Base-by-base conservation (phyloP, 495 filamentous ascomycete genomes). In the Chaetomium fimeti region DNA sequence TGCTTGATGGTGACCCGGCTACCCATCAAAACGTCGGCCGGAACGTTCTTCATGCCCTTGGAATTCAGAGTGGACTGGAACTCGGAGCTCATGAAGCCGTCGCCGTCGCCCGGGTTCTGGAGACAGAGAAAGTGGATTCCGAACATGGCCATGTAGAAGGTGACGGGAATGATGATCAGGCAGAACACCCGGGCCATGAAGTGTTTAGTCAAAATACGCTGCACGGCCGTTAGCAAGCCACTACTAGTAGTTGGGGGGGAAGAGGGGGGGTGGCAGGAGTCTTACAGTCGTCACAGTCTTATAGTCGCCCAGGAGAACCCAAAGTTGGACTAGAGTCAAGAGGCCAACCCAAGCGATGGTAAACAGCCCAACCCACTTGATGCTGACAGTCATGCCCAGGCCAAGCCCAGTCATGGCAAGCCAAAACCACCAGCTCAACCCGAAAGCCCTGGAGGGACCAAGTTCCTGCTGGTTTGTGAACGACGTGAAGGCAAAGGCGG, bases 81-180 rank as follows among this genome's bases (percentile, higher is more conserved):
- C 75, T 98, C 95, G 38, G 93, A 96, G 66, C 91, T 96, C 94
- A 98, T 98, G 82, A 98, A 98, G 59, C 94, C 94, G 75, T 98
- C 94, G 51, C 94, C 94, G 25, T 98, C 94, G 56, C 94, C 94
- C 9, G 94, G 95, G 74, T 98, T 98, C 32, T 87, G 84, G 29
- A 98, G 83, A 80, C 91, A 95, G 64, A 91, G 66, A 79, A 98
- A 98, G 78, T 98, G 94, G 68, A 98, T 92, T 16, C 83, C 92
- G 71, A 98, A 98, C 87, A 98, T 94, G 66, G 84, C 87, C 80
- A 96, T 87, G 79, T 98, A 98, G 78, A 98, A 96, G 27, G 84
- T 85, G 7, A 92, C 61, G 12, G 94, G 94, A 66, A 98, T 91
- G 61, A 95, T 81, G 65, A 98, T 96, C 43, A 98, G 84, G 72